A percentile compares a stretch with the other conserved stretches of the same genome.
Conservation (phyloP, 1,284 basidiomycete species). For the Rhodotorula sp. region DNA sequence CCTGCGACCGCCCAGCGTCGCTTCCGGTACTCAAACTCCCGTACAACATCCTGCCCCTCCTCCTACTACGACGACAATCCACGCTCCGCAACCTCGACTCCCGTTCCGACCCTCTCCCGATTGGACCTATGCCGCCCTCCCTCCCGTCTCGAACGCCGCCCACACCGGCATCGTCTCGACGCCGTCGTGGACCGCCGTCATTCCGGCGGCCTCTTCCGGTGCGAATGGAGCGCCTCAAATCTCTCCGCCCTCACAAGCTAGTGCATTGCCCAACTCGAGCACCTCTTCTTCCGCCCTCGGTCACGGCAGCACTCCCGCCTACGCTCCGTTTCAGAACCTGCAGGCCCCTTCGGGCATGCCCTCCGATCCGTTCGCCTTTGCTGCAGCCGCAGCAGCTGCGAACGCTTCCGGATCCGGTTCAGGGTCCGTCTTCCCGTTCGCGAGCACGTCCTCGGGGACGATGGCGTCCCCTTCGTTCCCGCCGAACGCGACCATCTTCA, state of each 20-base stretch:
- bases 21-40: neutral
- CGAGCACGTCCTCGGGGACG: neutral
- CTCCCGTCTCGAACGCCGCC: conserved; percentile 2
- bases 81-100: conserved; percentile 19
- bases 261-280: too few species aligned
- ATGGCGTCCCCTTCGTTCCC: conserved; percentile 16
- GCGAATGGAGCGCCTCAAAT: neutral
- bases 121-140: conserved; percentile 13
- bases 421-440: neutral
- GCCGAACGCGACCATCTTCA: conserved; percentile 25
- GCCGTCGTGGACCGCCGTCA: conserved; percentile 26
- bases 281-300: too few species aligned
- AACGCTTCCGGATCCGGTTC: neutral
- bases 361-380: neutral
- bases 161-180: conserved; percentile 33
- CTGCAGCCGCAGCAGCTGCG: too few species aligned
- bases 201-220: neutral
- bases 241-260: too few species aligned
- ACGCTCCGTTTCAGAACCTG: neutral
- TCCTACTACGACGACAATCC: neutral
- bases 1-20: neutral
- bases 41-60: conserved; percentile 1
- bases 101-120: conserved; percentile 20
- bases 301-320: neutral
- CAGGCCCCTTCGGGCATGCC: too few species aligned